Evolutionary conservation across 148 eudicot genomes (phyloP), one percentile per base, ranked within the genome.

Genomic region (Simmondsia chinensis): DNA sequence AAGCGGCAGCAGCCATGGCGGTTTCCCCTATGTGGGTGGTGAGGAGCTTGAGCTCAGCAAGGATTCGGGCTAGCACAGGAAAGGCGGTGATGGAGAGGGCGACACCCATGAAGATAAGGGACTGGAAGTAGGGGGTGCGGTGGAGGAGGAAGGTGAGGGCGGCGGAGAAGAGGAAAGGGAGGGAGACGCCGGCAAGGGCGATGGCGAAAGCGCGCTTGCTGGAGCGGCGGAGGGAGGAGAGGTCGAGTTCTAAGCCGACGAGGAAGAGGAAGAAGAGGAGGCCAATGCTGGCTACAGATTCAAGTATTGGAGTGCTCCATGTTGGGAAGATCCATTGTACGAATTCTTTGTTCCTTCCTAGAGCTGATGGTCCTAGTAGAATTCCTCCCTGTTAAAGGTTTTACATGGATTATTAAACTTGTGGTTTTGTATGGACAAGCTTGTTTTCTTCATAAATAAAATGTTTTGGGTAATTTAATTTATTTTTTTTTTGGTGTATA

Each of bases 1-100:
- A 60, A 3, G 76, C 81, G 0, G 81, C 81, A 0, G 73, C 73
- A 4, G 76, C 73, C 82, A 71, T 71, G 17, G 76, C 76, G 0
- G 68, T 71, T 38, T 75, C 70, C 4, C 82, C 82, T 0, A 71
- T 68, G 0, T 48, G 43, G 16, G 76, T 67, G 16, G 76, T 75
- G 12, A 75, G 67, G 0, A 75, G 65, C 37, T 66, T 75, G 48
- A 75, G 70, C 35, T 75, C 76, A 3, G 81, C 81, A 0, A 70
- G 20, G 2, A 75, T 71, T 2, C 81, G 73, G n/a, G n/a, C n/a
- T n/a, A n/a, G n/a, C n/a, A n/a, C n/a, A n/a, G n/a, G n/a, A n/a
- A n/a, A n/a, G n/a, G 10, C n/a, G n/a, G n/a, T n/a, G n/a, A n/a
- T n/a, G n/a, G n/a, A n/a, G n/a, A n/a, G n/a, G n/a, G n/a, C n/a